A percentile compares a stretch with the other conserved stretches of the same genome.
These are phyloP conservation scores for Adansonia grandidieri DNA, from an alignment of 441 rosid genomes.

Conservation along the genomic window DNA sequence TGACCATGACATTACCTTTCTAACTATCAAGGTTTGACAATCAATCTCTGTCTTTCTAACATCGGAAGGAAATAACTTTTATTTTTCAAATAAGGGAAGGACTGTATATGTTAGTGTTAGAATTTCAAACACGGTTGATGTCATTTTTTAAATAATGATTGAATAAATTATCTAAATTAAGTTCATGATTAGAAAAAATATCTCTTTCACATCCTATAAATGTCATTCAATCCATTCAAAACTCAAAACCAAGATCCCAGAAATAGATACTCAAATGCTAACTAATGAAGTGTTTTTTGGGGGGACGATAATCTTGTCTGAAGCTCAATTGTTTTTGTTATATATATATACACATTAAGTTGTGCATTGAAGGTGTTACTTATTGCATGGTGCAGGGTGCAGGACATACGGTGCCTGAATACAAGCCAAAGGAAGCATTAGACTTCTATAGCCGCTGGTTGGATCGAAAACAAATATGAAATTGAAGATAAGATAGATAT, in stretches of 20 bases:
- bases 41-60: no score
- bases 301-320: not conserved
- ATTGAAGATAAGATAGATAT: not conserved
- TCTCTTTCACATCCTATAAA: not conserved
- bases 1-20: slow-evolving; percentile 52
- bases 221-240: not conserved
- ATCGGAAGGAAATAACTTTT: no score
- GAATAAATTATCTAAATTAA: not conserved
- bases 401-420: slow-evolving; percentile 71
- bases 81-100: no score
- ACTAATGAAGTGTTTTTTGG: not conserved
- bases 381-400: slow-evolving; percentile 51
- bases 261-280: not conserved
- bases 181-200: not conserved
- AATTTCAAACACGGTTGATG: no score
- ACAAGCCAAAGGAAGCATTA: slow-evolving; percentile 72
- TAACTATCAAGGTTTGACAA: slow-evolving; percentile 55
- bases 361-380: no score
- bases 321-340: not conserved
- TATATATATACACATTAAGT: no score
- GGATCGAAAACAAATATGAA: slow-evolving; percentile 49
- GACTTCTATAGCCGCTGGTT: slow-evolving; percentile 75
- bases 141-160: not conserved
- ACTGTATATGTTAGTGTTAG: no score
- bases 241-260: no score